Percentiles rank a stretch among this genome's conserved stretches.
Conservation (phyloP, 2,329 filamentous ascomycete genomes). For the Fusarium burgessii region DNA sequence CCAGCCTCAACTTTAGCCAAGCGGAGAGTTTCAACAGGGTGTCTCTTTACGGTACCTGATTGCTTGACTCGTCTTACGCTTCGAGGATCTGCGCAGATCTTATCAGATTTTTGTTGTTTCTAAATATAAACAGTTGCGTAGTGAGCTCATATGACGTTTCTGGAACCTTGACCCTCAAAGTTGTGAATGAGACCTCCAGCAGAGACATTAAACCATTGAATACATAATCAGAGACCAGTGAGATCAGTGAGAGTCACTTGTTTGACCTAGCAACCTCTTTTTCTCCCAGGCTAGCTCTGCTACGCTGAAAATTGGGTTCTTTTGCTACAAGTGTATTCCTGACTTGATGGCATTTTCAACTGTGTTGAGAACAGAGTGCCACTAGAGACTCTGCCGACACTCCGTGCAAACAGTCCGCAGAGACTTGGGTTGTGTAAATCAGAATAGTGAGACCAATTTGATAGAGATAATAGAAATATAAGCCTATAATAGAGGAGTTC, state of each 20-base stretch:
- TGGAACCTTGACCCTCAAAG: not conserved
- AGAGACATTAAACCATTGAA: not conserved
- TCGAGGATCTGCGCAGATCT: not conserved
- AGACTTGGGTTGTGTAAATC: not conserved
- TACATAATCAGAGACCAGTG: rapidly evolving
- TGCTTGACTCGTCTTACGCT: not conserved
- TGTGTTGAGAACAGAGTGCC: not conserved
- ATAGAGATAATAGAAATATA: not conserved
- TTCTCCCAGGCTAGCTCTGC: no score
- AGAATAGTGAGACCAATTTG: not conserved
- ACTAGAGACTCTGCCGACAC: not conserved
- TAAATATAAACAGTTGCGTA: not conserved
- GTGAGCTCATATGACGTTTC: not conserved
- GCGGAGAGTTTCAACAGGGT: not conserved
- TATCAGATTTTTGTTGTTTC: not conserved
- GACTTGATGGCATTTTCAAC: not conserved
- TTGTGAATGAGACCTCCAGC: not conserved
- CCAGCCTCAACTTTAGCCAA: not conserved
- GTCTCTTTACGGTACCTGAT: not conserved
- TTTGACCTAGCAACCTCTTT: no score
- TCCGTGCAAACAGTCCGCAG: not conserved
- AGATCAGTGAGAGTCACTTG: no score
- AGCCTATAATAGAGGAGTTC: not conserved
- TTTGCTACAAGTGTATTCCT: not conserved
- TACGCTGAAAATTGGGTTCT: not conserved